Percentiles rank a stretch among this genome's conserved stretches.
Evolutionary conservation across 208 protist genomes (phyloP).

Genomic region (Tritrichomonas musculus): DNA sequence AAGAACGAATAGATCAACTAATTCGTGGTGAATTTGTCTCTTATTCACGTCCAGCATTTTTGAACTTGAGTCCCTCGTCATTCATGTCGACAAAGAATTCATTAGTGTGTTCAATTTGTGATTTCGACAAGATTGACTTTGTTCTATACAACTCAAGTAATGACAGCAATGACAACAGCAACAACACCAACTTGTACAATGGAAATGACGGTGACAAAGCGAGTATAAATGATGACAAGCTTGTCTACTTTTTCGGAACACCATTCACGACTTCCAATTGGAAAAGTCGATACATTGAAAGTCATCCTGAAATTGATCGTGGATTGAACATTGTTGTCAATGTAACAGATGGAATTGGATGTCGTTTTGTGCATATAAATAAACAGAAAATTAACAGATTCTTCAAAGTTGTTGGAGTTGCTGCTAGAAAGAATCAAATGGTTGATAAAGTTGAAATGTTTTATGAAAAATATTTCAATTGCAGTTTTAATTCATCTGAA

Average conservation of each 20-base stretch:
- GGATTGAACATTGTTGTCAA: not conserved
- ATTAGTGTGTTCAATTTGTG: not conserved
- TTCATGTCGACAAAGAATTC: not conserved
- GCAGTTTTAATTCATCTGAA: not conserved
- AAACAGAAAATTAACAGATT: not conserved
- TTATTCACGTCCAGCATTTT: not conserved
- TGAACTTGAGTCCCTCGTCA: not conserved
- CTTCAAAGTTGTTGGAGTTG: not conserved
- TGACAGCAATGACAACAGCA: too few species aligned
- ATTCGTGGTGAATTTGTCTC: not conserved
- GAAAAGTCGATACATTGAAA: not conserved
- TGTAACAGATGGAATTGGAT: not conserved
- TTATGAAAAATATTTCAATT: not conserved
- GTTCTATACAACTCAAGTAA: too few species aligned
- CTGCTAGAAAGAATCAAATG: not conserved
- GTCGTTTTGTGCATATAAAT: not conserved
- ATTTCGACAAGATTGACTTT: conserved; percentile 5
- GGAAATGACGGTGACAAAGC: too few species aligned
- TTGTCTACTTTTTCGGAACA: not conserved
- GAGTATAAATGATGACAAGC: too few species aligned
- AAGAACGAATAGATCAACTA: not conserved
- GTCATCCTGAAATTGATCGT: not conserved
- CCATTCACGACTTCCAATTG: not conserved
- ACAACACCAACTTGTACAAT: not conserved
- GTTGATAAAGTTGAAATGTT: not conserved